Base-by-base conservation (phyloP, 2,329 filamentous ascomycete species). In the Penicillium oxalicum region DNA sequence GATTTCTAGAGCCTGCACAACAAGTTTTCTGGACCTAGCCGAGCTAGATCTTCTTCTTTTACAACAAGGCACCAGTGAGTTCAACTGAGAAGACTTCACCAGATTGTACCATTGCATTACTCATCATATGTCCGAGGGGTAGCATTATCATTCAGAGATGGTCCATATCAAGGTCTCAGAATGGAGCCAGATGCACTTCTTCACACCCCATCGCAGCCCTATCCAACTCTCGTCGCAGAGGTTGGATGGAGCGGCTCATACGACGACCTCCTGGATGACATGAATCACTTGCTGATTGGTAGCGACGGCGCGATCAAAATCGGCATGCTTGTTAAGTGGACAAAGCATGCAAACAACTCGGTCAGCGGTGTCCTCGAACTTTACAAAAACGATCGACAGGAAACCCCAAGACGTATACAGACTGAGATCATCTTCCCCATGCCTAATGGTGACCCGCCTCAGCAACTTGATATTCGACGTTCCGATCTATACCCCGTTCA, bases 251-350 rank as follows among this genome's bases (percentile, higher is more conserved):
- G 13, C 24, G 33, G 37, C 29, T 33, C 18, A 6, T 26, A 33
- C 13, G 9, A 44, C n/a, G 32, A 26, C 4, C 36, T 38, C 3
- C 13, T 24, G 5, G 18, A 47, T 47, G 45, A 47, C 5, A 41
- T 41, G 38, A 47, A 47, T 27, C 29, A 27, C 9, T 26, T 47
- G n/a, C 29, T 41, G 13, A 34, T 40, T 40, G 18, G 45, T 35
- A 29, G 45, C 13, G 41, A 47, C 29, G 37, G 45, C n/a, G 13
- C 18, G 24, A 47, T 47, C 28, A 47, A 47, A 41, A 29, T 47
- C 28, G 29, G 34, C 38, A 35, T 47, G 24, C 13, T 37, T 24
- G 29, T 47, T 11, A 47, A 29, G 36, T 47, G 18, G 44, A 40
- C 29, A 27, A 47, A 41, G 29, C 28, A 47, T 47, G 9, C 41